phyloP scores from a whole-genome alignment of 2,329 filamentous ascomycete species.

The Plenodomus biglobosus region DNA sequence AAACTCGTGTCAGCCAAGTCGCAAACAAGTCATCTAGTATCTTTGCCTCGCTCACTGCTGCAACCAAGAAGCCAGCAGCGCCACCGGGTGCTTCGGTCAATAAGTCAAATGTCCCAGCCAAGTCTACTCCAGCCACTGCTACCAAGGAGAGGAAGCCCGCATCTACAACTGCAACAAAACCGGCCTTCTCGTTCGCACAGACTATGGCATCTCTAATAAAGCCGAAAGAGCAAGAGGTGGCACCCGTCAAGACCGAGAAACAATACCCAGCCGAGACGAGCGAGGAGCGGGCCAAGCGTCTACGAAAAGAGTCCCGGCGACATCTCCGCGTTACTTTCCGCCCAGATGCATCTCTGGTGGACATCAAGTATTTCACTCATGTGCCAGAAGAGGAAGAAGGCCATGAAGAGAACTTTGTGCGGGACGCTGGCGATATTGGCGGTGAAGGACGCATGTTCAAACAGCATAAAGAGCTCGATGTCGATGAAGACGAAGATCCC shows the following conservation, averaged over 20 bases:
- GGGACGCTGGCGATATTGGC: conserved; percentile 71
- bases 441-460: conserved; percentile 61
- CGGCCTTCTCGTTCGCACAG: conserved; percentile 44
- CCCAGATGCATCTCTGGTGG: conserved; percentile 64
- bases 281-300: conserved; percentile 66
- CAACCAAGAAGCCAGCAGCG: conserved; percentile 47
- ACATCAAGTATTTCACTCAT: conserved; percentile 70
- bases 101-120: conserved; percentile 29
- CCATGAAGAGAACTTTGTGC: conserved; percentile 66
- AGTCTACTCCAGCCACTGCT: conserved; percentile 19
- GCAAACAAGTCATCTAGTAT: conserved; percentile 50
- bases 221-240: conserved; percentile 55
- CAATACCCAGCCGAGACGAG: conserved; percentile 61
- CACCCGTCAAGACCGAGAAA: conserved; percentile 55
- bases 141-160: conserved; percentile 36
- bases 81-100: conserved; percentile 23
- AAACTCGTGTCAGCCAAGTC: conserved; percentile 41
- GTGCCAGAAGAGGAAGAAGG: conserved; percentile 71
- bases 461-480: conserved; percentile 65
- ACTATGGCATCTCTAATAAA: conserved; percentile 52
- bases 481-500: conserved; percentile 63
- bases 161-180: conserved; percentile 27
- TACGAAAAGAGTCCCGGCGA: conserved; percentile 71
- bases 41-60: conserved; percentile 51
- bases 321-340: conserved; percentile 73